Base-by-base conservation (phyloP, 1,284 basidiomycete species). In the Melampsora occidentalis region DNA sequence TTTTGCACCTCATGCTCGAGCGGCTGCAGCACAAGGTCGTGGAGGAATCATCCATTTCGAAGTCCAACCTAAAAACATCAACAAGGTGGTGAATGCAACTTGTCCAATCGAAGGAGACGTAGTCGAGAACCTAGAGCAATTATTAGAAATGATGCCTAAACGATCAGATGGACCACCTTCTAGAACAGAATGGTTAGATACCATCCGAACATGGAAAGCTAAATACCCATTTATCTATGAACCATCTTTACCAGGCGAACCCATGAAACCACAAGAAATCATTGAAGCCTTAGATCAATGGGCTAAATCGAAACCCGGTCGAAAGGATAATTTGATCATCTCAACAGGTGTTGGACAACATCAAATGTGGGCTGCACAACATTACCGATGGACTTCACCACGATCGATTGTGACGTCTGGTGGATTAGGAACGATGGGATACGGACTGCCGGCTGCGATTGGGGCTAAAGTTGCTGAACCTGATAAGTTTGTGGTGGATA, bases 1-100 rank as follows among this genome's bases (percentile, higher is more conserved):
- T 0, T 99, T 99, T 81, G 96, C 94, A 0, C 96, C 96, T 35
- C 91, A 90, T 28, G 96, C 96, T 0, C 87, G 88, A 70, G 91
- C 91, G 20, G 96, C 96, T 16, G 94, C 96, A 4, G 85, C 88
- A 2, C 87, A 91, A 81, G 93, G 94, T 69, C 88, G 89, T 1
- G 96, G 97, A 35, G 97, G 96, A 72, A 97, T 99, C 85, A 95
- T 99, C 81, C 96, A 99, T 86, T 98, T 98, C 82, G 97, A 99
- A 86, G 94, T 99, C 80, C 90, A 91, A 86, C 93, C 96, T 68
- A 98, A 99, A 87, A 99, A 99, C 86, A 89, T 99, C 85, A 99
- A 99, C 89, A 99, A 99, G 86, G 94, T 99, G 78, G 89, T 99
- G 71, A 90, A 99, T 80, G 94, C 97, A 33, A 90, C 91, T 67